Evolutionary conservation across 2,329 filamentous ascomycete genomes (phyloP), one percentile per base, ranked within the genome.

Genomic region (Penicillium sp.): DNA sequence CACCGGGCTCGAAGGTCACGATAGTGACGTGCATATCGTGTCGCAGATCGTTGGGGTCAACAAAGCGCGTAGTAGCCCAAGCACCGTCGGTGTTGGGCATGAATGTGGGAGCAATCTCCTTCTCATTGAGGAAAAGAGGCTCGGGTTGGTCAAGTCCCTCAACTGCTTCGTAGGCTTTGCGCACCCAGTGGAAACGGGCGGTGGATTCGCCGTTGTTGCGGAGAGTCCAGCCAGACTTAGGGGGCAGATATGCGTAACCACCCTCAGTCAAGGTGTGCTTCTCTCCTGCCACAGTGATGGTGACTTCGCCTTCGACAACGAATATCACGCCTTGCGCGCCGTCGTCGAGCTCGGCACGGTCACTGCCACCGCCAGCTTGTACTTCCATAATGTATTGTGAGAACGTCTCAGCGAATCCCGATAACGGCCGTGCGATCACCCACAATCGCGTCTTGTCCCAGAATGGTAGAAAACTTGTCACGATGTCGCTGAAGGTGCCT

Each of bases 381-480:
- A 65, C 63, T 52, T 65, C 63, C 63, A 65, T 65, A 27, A 65
- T 65, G 44, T 65, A 65, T 56, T 65, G 63, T n/a, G 63, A 65
- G 43, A 65, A 65, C 22, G 63, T 65, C 43, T 65, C 63, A 49
- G 63, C 63, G 34, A 65, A 65, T 40, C 63, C 63, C 18, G 63
- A 64, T 8, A 65, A 47, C 5, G 63, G 63, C 7, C 63, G 63
- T 3, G 63, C 61, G 38, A 65, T 64, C 21, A 65, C 63, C 63
- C 63, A 65, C 38, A 65, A 38, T 8, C 63, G 61, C 13, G 63
- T 65, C 54, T 65, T 55, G 3, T 65, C 63, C 63, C 63, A 65
- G 56, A 64, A 65, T 7, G 63, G 63, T 5, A 65, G 63, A 48
- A 64, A 64, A 47, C 61, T 64, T 5, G 61, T 64, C 32, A 65